These are phyloP conservation scores for Fusarium torulosum DNA, from an alignment of 2,329 filamentous ascomycete species.

Conservation along the genomic window DNA sequence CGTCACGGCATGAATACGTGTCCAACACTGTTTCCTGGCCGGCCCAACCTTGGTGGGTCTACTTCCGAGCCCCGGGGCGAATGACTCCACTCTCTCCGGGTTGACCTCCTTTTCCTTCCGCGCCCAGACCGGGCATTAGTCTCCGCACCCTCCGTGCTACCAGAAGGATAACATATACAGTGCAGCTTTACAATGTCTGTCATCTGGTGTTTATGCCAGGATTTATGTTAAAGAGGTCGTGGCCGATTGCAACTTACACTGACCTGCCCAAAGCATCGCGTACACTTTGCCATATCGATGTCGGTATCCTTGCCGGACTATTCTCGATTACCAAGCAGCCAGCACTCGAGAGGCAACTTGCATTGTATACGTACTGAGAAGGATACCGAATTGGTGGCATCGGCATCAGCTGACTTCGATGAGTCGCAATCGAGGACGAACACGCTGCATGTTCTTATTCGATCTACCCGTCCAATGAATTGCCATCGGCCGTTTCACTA, in stretches of 20 bases:
- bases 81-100: slow-evolving; percentile 41
- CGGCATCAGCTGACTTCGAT: slow-evolving; percentile 24
- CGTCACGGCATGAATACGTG: slow-evolving; percentile 37
- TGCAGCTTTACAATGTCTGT: neutral
- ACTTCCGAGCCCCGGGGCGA: slow-evolving; percentile 29
- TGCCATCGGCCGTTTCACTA: slow-evolving; percentile 9
- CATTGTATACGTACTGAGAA: neutral
- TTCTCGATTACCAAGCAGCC: slow-evolving; percentile 16
- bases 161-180: slow-evolving; percentile 7
- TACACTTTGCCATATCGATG: neutral
- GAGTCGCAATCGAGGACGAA: slow-evolving; percentile 27
- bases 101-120: slow-evolving; percentile 13
- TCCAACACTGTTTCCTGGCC: slow-evolving; percentile 22
- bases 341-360: neutral
- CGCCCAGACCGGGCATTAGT: slow-evolving; percentile 21
- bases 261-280: neutral
- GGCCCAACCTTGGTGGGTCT: slow-evolving; percentile 19
- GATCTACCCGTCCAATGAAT: slow-evolving; percentile 36
- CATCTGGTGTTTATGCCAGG: neutral
- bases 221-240: neutral
- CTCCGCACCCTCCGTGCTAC: slow-evolving; percentile 29
- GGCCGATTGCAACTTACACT: neutral
- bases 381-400: slow-evolving; percentile 10
- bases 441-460: slow-evolving; percentile 38
- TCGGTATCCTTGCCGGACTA: neutral